Evolutionary conservation across 306 rosid species (phyloP).

Genomic region (Corylus heterophylla): DNA sequence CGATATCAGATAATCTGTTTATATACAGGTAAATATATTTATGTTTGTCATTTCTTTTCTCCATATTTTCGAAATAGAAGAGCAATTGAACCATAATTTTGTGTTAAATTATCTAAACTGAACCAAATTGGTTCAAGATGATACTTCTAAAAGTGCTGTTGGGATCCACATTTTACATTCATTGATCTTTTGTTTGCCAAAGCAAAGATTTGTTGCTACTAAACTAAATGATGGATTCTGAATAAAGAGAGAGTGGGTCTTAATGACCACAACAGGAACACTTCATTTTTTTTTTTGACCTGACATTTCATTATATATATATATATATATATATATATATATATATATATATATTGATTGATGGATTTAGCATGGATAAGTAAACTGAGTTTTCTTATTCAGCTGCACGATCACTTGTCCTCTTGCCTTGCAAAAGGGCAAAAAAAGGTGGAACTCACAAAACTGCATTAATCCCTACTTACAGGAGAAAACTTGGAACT

Average conservation of each 20-base stretch:
- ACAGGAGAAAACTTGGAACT: too few relatives aligned
- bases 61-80: not conserved
- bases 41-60: not conserved
- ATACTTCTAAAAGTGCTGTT: not conserved
- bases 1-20: not conserved
- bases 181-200: not conserved
- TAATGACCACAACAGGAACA: not conserved
- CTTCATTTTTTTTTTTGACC: not conserved
- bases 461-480: not conserved
- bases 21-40: too few relatives aligned
- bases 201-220: not conserved
- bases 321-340: not conserved
- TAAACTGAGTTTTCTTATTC: not conserved
- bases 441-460: not conserved
- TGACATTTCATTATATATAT: too few relatives aligned
- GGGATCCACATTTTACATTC: not conserved
- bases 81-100: not conserved
- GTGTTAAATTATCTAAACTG: not conserved
- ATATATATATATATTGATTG: not conserved
- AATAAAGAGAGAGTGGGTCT: not conserved
- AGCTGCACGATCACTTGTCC: not conserved
- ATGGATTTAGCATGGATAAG: not conserved
- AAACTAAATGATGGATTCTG: not conserved
- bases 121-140: not conserved
- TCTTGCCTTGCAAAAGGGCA: not conserved